Base-by-base conservation (phyloP, 306 rosid genomes). In the Sophora flavescens region DNA sequence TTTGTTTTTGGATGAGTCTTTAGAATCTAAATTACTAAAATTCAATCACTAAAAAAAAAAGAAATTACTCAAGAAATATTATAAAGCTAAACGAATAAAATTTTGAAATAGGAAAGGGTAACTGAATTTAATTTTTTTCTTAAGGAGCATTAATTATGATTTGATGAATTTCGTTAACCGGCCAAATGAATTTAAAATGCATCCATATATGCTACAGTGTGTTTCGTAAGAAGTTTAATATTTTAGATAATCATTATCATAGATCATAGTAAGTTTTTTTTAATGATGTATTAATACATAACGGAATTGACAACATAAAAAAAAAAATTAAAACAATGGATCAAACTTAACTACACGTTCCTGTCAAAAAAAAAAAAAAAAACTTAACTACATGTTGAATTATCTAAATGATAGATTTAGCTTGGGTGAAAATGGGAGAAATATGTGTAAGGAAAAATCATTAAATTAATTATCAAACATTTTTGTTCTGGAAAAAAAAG, bases 1-100 rank as follows among this genome's bases (percentile, higher is more conserved):
- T n/a, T 7, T 1, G 6, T 36, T 36, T 36, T 41, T 41, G 39
- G 39, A 35, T 4, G 39, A 35, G 39, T 58, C 17, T 14, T 30
- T 22, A 30, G 68, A 35, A 53, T 33, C 50, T 51, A 42, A 58
- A 32, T 6, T 14, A 32, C 18, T 33, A 15, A 35, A 33, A 69
- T 12, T 6, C 11, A 69, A 52, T 5, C 3, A 0, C 53, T 13
- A 1, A 47, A 10, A 11, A 41, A 8, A 22, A 22, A 22, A 36
- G 2, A 6, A 44, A 44, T 8, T 44, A 3, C 48, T 44, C 4
- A 44, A 44, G 4, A 42, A 42, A 42, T 0, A 17, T 36, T 70
- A 36, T 53, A 56, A 57, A 56, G 28, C 67, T 9, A 72, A 41
- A 67, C 39, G 68, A 45, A 67, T 50, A 47, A 58, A 28, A 59